Percentiles rank a stretch among this genome's conserved stretches.
Conservation (phyloP, 352 stramenopile species). For the Globisporangium recalcitrans region DNA sequence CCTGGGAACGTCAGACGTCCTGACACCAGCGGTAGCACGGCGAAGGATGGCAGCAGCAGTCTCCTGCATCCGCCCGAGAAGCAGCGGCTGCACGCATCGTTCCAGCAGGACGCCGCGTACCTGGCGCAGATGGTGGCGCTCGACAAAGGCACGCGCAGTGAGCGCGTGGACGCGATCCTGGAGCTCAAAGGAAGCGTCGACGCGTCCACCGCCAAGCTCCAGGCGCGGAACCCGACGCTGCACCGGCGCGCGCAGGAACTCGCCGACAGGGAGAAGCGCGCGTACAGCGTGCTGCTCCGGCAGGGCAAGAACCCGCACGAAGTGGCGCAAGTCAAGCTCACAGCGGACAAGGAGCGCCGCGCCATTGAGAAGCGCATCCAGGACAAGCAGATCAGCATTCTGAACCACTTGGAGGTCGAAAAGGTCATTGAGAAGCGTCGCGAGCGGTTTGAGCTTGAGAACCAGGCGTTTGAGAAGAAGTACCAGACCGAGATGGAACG, state of each 20-base stretch:
- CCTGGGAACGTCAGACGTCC: background rate
- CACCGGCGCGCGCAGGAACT: conserved; percentile 25
- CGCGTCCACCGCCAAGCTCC: conserved; percentile 35
- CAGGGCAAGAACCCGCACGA: conserved; percentile 81
- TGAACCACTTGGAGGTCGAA: conserved; percentile 50
- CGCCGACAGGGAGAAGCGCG: conserved; percentile 25
- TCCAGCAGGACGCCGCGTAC: conserved; percentile 40
- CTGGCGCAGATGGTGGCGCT: conserved; percentile 38
- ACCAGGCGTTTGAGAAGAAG: conserved; percentile 51
- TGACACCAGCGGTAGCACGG: background rate
- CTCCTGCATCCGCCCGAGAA: conserved; percentile 18
- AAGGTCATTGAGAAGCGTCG: conserved; percentile 30
- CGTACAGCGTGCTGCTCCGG: conserved; percentile 49
- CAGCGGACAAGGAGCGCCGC: conserved; percentile 28
- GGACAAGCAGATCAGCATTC: conserved; percentile 43
- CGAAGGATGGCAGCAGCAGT: background rate
- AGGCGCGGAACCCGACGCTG: conserved; percentile 34
- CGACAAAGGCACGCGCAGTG: conserved; percentile 22
- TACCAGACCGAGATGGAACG: conserved; percentile 72
- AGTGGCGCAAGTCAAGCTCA: conserved; percentile 39
- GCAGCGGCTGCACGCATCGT: conserved; percentile 46
- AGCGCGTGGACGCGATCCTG: conserved; percentile 47
- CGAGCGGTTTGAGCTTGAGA: conserved; percentile 33
- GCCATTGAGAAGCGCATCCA: conserved; percentile 48
- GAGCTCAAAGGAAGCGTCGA: conserved; percentile 58